Base-by-base conservation (phyloP, 1,284 basidiomycete species). In the Agaricales sp. region DNA sequence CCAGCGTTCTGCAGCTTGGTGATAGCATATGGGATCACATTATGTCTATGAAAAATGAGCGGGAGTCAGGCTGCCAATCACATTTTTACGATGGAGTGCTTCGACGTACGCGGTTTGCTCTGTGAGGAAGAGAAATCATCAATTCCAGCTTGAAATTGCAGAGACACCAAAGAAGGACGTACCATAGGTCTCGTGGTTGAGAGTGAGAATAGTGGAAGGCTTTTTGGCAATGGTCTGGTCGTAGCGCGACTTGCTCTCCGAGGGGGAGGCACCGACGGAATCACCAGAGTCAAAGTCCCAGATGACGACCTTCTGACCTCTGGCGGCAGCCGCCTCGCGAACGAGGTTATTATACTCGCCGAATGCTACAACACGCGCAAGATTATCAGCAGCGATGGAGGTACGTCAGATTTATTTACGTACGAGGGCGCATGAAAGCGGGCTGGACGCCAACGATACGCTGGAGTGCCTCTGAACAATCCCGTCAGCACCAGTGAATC, bases 281-380 rank as follows among this genome's bases (percentile, higher is more conserved):
- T 43, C 41, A n/a, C 20, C 41, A 21, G 41, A 16, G 41, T 43
- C 41, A 19, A 21, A 11, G 52, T 73, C 70, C 72, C 71, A 73
- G 24, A 62, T 57, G 2, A 64, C 64, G 19, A 71, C 50, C 0
- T 55, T 55, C 53, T 73, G 70, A 4, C 63, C 63, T 37, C 76
- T 67, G 25, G 63, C 53, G 20, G 51, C 53, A 35, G 76, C 66
- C 4, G 70, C 73, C 35, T 68, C 57, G 16, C 70, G 62, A 3
- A 75, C 74, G 3, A 65, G 58, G 54, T 77, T 61, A 57, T 79
- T 76, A 61, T 72, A 72, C 51, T 60, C 64, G 6, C 77, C 77
- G 60, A 71, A 80, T 22, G 69, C 66, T 69, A 35, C 11, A 19
- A 18, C 18, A n/a, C n/a, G n/a, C n/a, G n/a, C n/a, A n/a, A n/a